Evolutionary conservation across 495 filamentous ascomycete genomes (phyloP), one percentile per base, ranked within the genome.

Genomic region (Aspergillus steynii): DNA sequence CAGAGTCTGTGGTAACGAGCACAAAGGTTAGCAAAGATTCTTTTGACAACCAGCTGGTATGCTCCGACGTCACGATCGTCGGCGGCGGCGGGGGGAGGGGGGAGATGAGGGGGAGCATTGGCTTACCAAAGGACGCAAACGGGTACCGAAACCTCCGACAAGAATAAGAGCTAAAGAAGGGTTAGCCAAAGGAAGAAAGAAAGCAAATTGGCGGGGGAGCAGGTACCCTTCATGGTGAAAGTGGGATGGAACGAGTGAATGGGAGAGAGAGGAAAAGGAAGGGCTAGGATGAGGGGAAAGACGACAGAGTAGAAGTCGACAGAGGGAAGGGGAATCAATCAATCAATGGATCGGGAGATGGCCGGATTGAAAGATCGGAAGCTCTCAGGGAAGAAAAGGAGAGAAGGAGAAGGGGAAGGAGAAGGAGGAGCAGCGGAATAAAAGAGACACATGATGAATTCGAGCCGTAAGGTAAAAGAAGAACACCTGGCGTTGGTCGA

Each of bases 101-200:
- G 50, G 29, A 65, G 58, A 69, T 56, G 37, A 60, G 29, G 67
- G 61, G 63, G 34, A 86, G 20, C 9, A 25, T 56, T 25, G 12
- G 58, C 91, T 78, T 90, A 97, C 93, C 80, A 99, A 85, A 78
- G 95, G 95, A 74, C 95, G 91, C 66, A 99, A 88, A 78, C 95
- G 94, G 77, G 95, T 99, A 74, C 95, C 95, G 80, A 98, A 99
- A 73, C 95, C 95, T 82, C 95, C 95, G 77, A 99, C 95, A 72
- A 99, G 94, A 88, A 99, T 98, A 72, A 99, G 87, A 77, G 95
- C 95, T 99, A 75, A 67, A 61, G 34, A 54, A 49, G 31, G 50
- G 60, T 66, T 31, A 68, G 65, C 61, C 34, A 64, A 42, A 42
- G 37, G 53, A 61, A 45, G 15, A 64, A 42, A 42, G 37, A 50